Conservation (phyloP, 1,139 yeast genomes). For the Zhuliangozyma parablackwelliae region DNA sequence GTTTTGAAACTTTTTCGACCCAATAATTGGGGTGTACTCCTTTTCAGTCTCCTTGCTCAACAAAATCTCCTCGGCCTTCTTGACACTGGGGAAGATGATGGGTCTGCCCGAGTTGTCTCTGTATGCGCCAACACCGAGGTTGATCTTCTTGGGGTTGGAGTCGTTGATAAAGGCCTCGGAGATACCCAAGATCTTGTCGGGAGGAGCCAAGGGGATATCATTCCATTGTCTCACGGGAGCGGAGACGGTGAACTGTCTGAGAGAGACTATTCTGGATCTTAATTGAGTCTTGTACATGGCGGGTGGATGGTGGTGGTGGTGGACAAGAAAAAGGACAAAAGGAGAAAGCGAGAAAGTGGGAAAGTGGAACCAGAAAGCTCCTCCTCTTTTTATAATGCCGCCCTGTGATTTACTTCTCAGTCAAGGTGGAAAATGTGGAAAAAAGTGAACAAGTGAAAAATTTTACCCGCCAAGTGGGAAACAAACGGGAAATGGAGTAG, state of each 20-base stretch:
- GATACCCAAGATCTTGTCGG: constrained; percentile 71
- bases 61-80: constrained; percentile 41
- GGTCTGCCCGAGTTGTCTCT: constrained; percentile 47
- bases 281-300: constrained; percentile 13
- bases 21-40: constrained; percentile 55
- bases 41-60: constrained; percentile 44
- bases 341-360: too few species aligned
- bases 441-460: too few species aligned
- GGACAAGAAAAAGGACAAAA: too few species aligned
- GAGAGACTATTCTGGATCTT: constrained; percentile 3
- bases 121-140: constrained; percentile 51
- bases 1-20: constrained; percentile 45
- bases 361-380: too few species aligned
- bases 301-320: not conserved
- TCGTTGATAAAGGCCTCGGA: constrained; percentile 48
- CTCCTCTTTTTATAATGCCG: too few species aligned
- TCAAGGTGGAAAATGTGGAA: too few species aligned
- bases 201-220: constrained; percentile 58
- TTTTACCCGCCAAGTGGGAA: too few species aligned
- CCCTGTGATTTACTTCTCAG: too few species aligned
- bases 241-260: constrained; percentile 9
- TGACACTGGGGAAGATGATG: constrained; percentile 45
- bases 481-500: too few species aligned
- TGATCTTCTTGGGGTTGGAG: constrained; percentile 37
- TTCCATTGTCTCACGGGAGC: constrained; percentile 22